These are phyloP conservation scores for Lagerstroemia speciosa DNA, from an alignment of 345 rosid species.

Conservation along the genomic window DNA sequence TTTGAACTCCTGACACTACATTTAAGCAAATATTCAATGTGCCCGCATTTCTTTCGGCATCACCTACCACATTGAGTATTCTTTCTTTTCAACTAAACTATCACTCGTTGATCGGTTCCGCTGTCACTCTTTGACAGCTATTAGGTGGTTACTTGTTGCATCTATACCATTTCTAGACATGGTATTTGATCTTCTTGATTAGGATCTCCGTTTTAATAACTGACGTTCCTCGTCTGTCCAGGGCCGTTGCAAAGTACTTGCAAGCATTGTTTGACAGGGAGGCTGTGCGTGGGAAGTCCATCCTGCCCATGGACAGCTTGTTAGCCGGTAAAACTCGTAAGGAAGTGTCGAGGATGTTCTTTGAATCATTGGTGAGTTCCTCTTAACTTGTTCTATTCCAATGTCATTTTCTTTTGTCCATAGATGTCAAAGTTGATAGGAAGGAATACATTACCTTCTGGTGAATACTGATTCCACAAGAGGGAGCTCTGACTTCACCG, in stretches of 20 bases:
- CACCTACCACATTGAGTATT: neutral
- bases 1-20: neutral
- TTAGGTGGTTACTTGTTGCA: neutral
- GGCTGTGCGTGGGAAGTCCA: slow-evolving; percentile 45
- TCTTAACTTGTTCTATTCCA: neutral
- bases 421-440: neutral
- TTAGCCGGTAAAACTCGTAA: slow-evolving; percentile 88
- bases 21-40: neutral
- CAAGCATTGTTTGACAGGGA: slow-evolving; percentile 69
- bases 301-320: slow-evolving; percentile 53
- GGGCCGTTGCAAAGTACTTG: slow-evolving; percentile 88
- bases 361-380: slow-evolving; percentile 78
- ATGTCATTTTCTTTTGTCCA: slow-evolving; percentile 8
- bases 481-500: neutral
- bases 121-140: neutral
- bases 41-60: neutral
- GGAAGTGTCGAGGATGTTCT: slow-evolving; percentile 98
- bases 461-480: too few relatives aligned
- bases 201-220: neutral
- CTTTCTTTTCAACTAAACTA: too few relatives aligned
- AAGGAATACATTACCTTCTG: neutral
- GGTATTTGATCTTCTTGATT: neutral
- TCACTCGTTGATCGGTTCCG: neutral
- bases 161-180: neutral
- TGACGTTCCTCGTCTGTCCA: slow-evolving; percentile 8